phyloP scores from a whole-genome alignment of 2,329 filamentous ascomycete species.

The Fusarium tanahbumbuense region DNA sequence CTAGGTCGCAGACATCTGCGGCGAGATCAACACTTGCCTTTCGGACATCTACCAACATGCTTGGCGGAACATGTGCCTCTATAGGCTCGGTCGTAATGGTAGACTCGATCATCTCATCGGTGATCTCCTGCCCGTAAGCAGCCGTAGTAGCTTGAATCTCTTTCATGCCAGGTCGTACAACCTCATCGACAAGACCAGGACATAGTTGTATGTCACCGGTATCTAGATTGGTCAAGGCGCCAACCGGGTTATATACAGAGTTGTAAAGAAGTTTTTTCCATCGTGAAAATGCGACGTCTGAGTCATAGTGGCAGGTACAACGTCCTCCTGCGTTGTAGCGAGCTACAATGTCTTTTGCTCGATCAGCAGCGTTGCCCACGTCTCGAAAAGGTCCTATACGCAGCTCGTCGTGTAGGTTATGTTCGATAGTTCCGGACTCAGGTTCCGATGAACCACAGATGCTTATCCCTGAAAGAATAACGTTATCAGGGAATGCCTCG shows the following conservation, averaged over 20 bases:
- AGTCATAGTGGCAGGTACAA: slow-evolving; percentile 35
- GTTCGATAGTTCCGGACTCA: slow-evolving; percentile 34
- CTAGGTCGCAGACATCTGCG: neutral
- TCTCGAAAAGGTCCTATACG: slow-evolving; percentile 40
- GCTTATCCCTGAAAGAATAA: slow-evolving; percentile 43
- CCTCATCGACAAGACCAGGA: slow-evolving; percentile 37
- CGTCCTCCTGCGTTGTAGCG: slow-evolving; percentile 38
- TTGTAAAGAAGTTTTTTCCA: slow-evolving; percentile 45
- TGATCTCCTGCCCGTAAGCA: slow-evolving; percentile 39
- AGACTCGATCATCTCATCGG: slow-evolving; percentile 38
- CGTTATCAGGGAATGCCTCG: slow-evolving; percentile 36
- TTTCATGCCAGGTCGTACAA: slow-evolving; percentile 42
- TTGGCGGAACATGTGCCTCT: slow-evolving; percentile 40
- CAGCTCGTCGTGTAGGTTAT: slow-evolving; percentile 39
- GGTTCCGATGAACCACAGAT: slow-evolving; percentile 45
- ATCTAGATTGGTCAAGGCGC: slow-evolving; percentile 37
- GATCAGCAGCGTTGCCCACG: slow-evolving; percentile 23
- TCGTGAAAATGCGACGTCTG: slow-evolving; percentile 40
- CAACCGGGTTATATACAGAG: slow-evolving; percentile 41
- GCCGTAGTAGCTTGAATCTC: slow-evolving; percentile 39
- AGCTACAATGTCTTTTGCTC: slow-evolving; percentile 39
- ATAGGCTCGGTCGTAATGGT: slow-evolving; percentile 42
- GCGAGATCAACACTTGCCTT: slow-evolving; percentile 24
- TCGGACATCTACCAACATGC: slow-evolving; percentile 42
- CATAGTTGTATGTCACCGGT: slow-evolving; percentile 44